Percentiles rank a stretch among this genome's conserved stretches.
These are phyloP conservation scores for Achlya hypogyna DNA, from an alignment of 352 stramenopile genomes.

Conservation along the genomic window DNA sequence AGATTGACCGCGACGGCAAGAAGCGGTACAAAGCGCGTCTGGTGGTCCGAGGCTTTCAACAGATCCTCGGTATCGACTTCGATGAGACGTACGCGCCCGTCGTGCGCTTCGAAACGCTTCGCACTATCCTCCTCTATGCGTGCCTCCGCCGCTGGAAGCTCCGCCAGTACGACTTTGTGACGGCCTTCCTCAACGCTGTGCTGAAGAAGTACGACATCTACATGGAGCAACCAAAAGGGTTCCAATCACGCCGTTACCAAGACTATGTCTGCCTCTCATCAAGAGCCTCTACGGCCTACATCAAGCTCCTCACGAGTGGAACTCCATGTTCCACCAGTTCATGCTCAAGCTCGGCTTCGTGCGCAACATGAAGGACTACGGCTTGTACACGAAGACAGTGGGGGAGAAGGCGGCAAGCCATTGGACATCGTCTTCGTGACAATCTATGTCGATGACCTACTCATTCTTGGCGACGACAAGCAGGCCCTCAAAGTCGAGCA, in stretches of 20 bases:
- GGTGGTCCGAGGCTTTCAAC: constrained; percentile 23
- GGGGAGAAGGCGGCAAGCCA: neutral
- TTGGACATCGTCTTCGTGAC: constrained; percentile 23
- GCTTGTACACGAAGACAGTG: constrained; percentile 13
- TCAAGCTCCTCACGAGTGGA: neutral
- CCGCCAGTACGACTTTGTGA: constrained; percentile 26
- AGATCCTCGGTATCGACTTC: constrained; percentile 24
- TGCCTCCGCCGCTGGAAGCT: constrained; percentile 20
- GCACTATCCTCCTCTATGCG: constrained; percentile 22
- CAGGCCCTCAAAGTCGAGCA: neutral
- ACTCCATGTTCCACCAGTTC: constrained; percentile 4
- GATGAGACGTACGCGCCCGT: constrained; percentile 26
- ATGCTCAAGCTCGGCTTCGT: constrained; percentile 7
- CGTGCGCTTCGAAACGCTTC: constrained; percentile 22
- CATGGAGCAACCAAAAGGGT: neutral
- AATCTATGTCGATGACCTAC: constrained; percentile 32
- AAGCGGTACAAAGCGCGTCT: constrained; percentile 27
- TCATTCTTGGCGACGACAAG: constrained; percentile 22
- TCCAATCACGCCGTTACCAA: neutral
- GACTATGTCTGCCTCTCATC: constrained; percentile 25
- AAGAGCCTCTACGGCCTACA: constrained; percentile 26
- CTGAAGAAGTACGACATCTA: neutral
- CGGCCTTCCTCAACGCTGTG: neutral
- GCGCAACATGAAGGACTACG: constrained; percentile 17
- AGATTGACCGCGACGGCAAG: constrained; percentile 14